Evolutionary conservation across 2,329 filamentous ascomycete species (phyloP).

Genomic region (Thelonectria discophora): DNA sequence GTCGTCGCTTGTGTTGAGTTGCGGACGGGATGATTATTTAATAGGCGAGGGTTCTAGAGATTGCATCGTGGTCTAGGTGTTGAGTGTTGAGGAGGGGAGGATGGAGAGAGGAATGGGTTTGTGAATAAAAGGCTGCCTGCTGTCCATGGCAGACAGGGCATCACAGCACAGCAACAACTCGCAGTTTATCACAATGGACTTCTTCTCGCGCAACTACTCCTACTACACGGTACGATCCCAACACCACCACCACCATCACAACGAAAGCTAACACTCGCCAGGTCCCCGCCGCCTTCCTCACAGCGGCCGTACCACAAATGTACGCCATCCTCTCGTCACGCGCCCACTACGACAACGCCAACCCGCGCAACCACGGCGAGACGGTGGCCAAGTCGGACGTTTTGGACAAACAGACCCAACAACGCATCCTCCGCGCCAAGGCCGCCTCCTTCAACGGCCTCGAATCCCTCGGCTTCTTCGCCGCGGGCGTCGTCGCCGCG

Average conservation of each 20-base stretch:
- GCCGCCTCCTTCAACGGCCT: conserved; percentile 56
- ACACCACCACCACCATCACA: not conserved
- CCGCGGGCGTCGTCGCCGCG: conserved; percentile 55
- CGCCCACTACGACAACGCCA: conserved; percentile 49
- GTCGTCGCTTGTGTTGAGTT: too few relatives aligned
- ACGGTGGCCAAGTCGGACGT: conserved; percentile 45
- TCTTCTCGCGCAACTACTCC: conserved; percentile 48
- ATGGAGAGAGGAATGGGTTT: too few relatives aligned
- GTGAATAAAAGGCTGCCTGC: not conserved
- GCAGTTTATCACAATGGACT: conserved; percentile 39
- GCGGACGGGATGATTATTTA: conserved; percentile 20
- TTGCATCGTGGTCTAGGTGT: too few relatives aligned
- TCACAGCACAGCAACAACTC: not conserved
- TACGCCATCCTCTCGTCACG: conserved; percentile 45
- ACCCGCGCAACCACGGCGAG: conserved; percentile 49
- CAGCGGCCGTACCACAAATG: conserved; percentile 48
- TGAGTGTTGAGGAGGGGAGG: too few relatives aligned
- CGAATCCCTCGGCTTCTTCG: conserved; percentile 56
- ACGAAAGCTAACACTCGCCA: conserved; percentile 20
- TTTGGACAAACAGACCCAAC: conserved; percentile 58
- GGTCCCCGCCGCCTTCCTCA: conserved; percentile 53
- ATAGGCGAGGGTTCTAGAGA: not conserved
- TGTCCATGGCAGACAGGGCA: not conserved
- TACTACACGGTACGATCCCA: conserved; percentile 43
- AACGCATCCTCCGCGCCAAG: conserved; percentile 62